phyloP scores from a whole-genome alignment of 2,329 filamentous ascomycete species.

The Leptoxyphium fumago region DNA sequence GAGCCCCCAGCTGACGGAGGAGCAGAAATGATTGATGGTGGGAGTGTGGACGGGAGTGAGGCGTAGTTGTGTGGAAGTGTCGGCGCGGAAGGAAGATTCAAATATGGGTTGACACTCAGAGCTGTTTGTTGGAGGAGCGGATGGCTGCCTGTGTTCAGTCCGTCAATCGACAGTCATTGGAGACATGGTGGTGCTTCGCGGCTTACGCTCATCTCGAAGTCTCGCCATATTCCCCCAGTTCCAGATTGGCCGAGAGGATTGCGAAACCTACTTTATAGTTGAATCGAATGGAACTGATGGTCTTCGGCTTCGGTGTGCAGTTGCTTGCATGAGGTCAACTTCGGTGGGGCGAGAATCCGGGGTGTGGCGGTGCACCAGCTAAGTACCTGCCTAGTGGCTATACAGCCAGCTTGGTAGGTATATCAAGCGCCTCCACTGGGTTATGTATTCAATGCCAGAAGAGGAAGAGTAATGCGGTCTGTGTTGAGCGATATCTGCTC shows the following conservation, averaged over 20 bases:
- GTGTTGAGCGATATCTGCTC: no score
- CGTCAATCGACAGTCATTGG: not conserved
- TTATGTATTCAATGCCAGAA: no score
- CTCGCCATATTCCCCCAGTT: no score
- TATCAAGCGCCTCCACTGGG: not conserved
- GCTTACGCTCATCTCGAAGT: no score
- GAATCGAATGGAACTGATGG: no score
- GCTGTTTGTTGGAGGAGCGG: constrained; percentile 84
- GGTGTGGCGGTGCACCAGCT: not conserved
- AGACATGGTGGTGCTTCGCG: constrained; percentile 3
- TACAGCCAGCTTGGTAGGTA: not conserved
- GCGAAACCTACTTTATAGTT: no score
- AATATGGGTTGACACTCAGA: constrained; percentile 84
- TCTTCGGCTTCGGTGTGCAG: no score
- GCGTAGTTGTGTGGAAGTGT: constrained; percentile 95
- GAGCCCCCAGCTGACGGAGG: constrained; percentile 17
- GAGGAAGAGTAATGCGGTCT: no score
- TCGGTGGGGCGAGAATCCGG: not conserved
- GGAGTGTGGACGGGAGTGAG: constrained; percentile 71
- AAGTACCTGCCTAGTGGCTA: not conserved
- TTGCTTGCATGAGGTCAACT: not conserved
- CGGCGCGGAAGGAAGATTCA: constrained; percentile 75
- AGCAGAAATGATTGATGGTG: constrained; percentile 49
- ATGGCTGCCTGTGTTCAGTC: constrained; percentile 41
- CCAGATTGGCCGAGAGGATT: no score